Conservation (phyloP, 108 stramenopile species). For the Poteriospumella lacustris region DNA sequence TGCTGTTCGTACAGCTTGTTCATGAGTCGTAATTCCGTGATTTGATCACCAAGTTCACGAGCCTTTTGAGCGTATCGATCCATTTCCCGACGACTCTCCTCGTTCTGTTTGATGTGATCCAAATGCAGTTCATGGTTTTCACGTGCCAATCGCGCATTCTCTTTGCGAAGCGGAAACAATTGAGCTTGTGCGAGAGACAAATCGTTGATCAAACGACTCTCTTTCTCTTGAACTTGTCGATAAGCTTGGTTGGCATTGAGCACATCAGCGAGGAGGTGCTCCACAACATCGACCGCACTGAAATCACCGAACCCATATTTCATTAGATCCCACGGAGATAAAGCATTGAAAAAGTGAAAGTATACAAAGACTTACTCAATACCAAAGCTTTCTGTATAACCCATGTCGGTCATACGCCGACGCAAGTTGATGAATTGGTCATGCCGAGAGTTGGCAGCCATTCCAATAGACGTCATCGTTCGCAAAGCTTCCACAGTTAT, state of each 20-base stretch:
- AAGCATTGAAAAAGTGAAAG: no score
- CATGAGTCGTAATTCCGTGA: conserved; percentile 2
- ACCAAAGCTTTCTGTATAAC: no score
- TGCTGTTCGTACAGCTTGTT: conserved; percentile 23
- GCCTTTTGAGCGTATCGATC: background rate
- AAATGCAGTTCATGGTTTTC: conserved; percentile 57
- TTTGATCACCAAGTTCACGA: conserved; percentile 3
- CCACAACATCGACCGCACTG: conserved; percentile 45
- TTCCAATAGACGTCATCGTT: no score
- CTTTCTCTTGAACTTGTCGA: conserved; percentile 44
- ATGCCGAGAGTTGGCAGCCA: no score
- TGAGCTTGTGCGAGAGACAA: conserved; percentile 48
- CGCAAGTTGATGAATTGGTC: no score
- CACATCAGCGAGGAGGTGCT: conserved; percentile 49
- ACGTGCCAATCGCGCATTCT: conserved; percentile 50
- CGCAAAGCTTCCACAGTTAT: no score
- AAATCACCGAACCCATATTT: no score
- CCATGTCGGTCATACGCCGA: no score
- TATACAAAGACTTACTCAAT: no score
- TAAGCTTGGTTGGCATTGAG: conserved; percentile 55
- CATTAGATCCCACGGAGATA: no score
- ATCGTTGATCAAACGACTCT: conserved; percentile 42
- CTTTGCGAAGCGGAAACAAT: conserved; percentile 50
- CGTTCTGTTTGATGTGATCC: conserved; percentile 29
- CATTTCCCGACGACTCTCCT: background rate